phyloP scores from a whole-genome alignment of 148 eudicot species.

The Camellia granthamiana region DNA sequence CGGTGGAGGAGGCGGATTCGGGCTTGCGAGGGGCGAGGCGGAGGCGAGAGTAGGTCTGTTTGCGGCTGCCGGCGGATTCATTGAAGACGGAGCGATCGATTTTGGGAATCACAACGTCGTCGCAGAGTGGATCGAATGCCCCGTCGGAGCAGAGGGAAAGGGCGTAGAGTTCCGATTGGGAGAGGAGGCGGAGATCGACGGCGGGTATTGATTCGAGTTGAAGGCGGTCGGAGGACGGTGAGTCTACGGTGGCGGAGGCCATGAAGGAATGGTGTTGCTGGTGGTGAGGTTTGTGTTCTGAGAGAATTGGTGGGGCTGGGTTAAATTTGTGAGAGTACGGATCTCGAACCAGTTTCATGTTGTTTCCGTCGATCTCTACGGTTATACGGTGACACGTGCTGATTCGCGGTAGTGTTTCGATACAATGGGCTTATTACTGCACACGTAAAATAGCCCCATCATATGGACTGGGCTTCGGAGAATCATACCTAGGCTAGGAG shows the following conservation, averaged over 20 bases:
- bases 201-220: conserved; percentile 49
- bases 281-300: background rate
- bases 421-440: too few species aligned
- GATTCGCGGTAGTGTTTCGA: too few species aligned
- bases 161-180: conserved; percentile 77
- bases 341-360: too few species aligned
- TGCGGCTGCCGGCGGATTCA: conserved; percentile 88
- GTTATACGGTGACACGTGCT: too few species aligned
- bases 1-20: conserved; percentile 16
- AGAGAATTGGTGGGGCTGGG: background rate
- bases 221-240: conserved; percentile 29
- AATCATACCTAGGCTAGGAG: too few species aligned
- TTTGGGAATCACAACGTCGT: conserved; percentile 78
- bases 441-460: too few species aligned
- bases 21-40: conserved; percentile 64
- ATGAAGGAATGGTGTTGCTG: background rate
- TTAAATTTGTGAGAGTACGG: too few species aligned
- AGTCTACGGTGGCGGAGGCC: conserved; percentile 45
- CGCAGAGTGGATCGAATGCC: conserved; percentile 46
- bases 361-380: too few species aligned
- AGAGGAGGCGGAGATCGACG: conserved; percentile 73
- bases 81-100: conserved; percentile 85
- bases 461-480: too few species aligned
- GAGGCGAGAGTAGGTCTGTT: conserved; percentile 89
- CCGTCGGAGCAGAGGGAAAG: conserved; percentile 61